phyloP scores from a whole-genome alignment of 2,329 filamentous ascomycete genomes.

The Stemphylium lycopersici region DNA sequence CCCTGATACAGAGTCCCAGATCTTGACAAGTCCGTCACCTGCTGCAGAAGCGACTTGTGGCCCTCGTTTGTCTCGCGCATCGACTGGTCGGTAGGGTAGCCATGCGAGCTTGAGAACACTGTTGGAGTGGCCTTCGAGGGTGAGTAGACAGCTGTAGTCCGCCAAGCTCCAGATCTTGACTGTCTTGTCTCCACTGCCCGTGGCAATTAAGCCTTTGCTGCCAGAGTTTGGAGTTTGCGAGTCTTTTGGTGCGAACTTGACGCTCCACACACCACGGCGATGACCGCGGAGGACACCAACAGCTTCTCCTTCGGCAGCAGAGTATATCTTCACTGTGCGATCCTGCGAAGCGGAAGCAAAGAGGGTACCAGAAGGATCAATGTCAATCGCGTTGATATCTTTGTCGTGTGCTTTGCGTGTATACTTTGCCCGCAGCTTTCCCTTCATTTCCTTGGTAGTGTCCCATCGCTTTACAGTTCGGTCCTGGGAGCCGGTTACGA shows the following conservation, averaged over 20 bases:
- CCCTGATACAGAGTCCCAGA: conserved; percentile 88
- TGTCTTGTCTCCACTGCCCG: conserved; percentile 94
- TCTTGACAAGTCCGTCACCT: conserved; percentile 92
- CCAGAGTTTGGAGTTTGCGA: conserved; percentile 66
- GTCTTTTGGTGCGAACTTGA: conserved; percentile 82
- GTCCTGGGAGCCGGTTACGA: conserved; percentile 93
- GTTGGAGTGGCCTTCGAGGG: conserved; percentile 95
- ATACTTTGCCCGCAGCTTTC: conserved; percentile 71
- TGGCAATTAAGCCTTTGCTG: conserved; percentile 81
- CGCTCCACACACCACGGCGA: conserved; percentile 93
- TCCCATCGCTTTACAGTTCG: conserved; percentile 96
- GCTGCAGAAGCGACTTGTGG: conserved; percentile 84
- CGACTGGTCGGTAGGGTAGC: conserved; percentile 63
- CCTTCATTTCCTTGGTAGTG: conserved; percentile 60
- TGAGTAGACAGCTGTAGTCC: conserved; percentile 90
- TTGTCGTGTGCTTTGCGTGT: conserved; percentile 98
- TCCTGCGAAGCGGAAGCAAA: conserved; percentile 98
- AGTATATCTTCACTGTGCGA: conserved; percentile 96
- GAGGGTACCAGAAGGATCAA: conserved; percentile 74
- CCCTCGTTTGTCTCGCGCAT: conserved; percentile 59
- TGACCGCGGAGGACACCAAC: conserved; percentile 92
- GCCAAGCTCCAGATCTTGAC: conserved; percentile 92
- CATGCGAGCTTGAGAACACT: conserved; percentile 93
- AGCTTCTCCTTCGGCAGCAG: conserved; percentile 84
- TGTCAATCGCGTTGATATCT: conserved; percentile 93